phyloP scores from a whole-genome alignment of 2,329 filamentous ascomycete genomes.

The Sarocladiaceae sp. region DNA sequence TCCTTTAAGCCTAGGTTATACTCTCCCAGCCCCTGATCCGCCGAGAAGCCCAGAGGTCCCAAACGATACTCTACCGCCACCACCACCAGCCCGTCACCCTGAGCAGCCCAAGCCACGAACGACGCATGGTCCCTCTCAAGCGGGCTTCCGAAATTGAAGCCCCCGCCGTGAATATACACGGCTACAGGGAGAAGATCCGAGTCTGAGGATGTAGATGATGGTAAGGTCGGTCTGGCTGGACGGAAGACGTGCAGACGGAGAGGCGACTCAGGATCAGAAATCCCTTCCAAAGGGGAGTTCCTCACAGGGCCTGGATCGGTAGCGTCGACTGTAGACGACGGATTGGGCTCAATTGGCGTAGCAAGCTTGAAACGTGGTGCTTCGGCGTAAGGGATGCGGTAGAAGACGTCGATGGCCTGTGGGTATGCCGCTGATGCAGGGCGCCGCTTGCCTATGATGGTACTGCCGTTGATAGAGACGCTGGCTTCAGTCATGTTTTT shows the following conservation, averaged over 20 bases:
- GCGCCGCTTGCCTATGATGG: constrained; percentile 17
- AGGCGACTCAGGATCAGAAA: constrained; percentile 42
- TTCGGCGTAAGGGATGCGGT: constrained; percentile 43
- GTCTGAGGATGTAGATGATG: too few relatives aligned
- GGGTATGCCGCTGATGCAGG: constrained; percentile 23
- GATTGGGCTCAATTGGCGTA: constrained; percentile 18
- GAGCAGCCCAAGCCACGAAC: constrained; percentile 53
- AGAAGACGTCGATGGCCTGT: constrained; percentile 39
- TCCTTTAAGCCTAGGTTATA: constrained; percentile 61
- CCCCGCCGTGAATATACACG: constrained; percentile 59
- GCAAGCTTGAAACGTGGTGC: constrained; percentile 40
- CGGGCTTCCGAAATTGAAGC: constrained; percentile 50
- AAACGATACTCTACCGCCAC: constrained; percentile 59
- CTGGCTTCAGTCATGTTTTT: neutral
- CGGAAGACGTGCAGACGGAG: constrained; percentile 47
- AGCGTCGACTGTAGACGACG: constrained; percentile 23
- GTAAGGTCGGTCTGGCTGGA: constrained; percentile 18
- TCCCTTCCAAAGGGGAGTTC: constrained; percentile 9
- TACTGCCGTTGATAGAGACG: constrained; percentile 15
- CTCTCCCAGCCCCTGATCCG: constrained; percentile 51
- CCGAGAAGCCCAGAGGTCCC: constrained; percentile 63
- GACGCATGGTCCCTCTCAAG: constrained; percentile 53
- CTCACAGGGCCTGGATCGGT: constrained; percentile 18
- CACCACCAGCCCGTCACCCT: constrained; percentile 44
- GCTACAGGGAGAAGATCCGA: constrained; percentile 35